Base-by-base conservation (phyloP, 2,329 filamentous ascomycete species). In the Rhinocladiella mackenziei region DNA sequence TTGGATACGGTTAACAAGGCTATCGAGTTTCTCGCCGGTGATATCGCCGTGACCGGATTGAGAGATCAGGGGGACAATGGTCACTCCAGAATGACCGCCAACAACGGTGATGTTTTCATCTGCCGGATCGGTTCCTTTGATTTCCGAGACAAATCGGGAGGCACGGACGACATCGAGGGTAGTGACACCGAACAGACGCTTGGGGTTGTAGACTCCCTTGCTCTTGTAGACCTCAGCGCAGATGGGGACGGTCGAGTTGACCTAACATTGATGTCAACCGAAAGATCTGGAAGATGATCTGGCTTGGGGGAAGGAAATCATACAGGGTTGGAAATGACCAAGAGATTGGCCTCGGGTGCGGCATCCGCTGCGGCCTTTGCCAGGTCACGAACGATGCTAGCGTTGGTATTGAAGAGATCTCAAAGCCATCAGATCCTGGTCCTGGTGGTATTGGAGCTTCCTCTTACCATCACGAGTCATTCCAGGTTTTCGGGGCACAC, bases 381-480 rank as follows among this genome's bases (percentile, higher is more conserved):
- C 58, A 98, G 83, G 73, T 97, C 92, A 66, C 91, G 89, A 69
- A 98, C 92, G 70, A 98, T 98, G 68, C 88, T 94, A 71, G 92
- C 92, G 73, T 98, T 98, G 80, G 91, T 98, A 83, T 97, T 97
- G 89, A 98, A 98, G 56, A 98, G 84, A 70, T 98, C 91, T 81
- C 42, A 23, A 22, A 20, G n/a, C 26, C n/a, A 22, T 50, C 11
- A 45, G 48, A 26, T 17, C 48, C 26, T 15, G n/a, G 23, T 32
- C 13, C 18, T 23, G 9, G 11, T 13, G 10, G 10, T 29, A n/a
- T 13, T 7, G n/a, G 13, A 50, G 50, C 40, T 37, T 49, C 25
- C n/a, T 11, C 71, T 53, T 73, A 82, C 79, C 79, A 74, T 98
- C 92, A 78, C 92, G 89, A 75, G 86, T 94, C 92, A 98, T 98